Evolutionary conservation across 208 protist genomes (phyloP), one percentile per base, ranked within the genome.

Genomic region (Crithidia expoeki): DNA sequence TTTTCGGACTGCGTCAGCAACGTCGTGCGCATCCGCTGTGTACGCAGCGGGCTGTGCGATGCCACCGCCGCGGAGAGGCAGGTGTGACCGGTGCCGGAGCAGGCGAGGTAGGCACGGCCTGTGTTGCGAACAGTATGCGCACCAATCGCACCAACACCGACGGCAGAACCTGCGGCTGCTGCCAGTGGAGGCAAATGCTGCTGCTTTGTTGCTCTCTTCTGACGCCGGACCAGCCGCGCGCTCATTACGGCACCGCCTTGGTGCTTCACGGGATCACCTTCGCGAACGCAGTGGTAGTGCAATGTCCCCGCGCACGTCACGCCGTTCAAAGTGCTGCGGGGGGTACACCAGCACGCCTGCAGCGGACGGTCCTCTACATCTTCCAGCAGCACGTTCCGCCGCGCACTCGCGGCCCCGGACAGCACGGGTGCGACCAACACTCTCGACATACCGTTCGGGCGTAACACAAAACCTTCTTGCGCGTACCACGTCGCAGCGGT

Each of bases 231-330:
- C 14, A 50, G 34, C 27, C 56, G 60, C 57, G 66, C 44, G 28
- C 63, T 27, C 5, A 52, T 23, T 34, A 58, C 23, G 16, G 2
- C 46, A 4, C 49, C 61, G 16, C 47, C 61, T 2, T 42, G 65
- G 38, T 74, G 53, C 2, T 38, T 33, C 32, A 69, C 71, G 23
- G 62, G 56, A 23, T 76, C 56, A 17, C 59, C 69, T 50, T 91
- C 90, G 34, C 85, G 79, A 28, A 83, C 73, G 62, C 92, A 96
- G 64, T 96, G 92, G 62, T 96, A 96, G 69, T 96, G 92, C 59
- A 96, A 67, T 4, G 56, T 42, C 19, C 85, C 81, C n/a, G 76
- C 81, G 71, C 89, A 93, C 10, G 68, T 74, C 1, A 72, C 71
- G 10, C 64, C 63, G 47, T 47, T 61, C 16, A 64, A 16, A 0